Base-by-base conservation (phyloP, 371 early-diverging fungal genomes). In the Mucor circinelloides region DNA sequence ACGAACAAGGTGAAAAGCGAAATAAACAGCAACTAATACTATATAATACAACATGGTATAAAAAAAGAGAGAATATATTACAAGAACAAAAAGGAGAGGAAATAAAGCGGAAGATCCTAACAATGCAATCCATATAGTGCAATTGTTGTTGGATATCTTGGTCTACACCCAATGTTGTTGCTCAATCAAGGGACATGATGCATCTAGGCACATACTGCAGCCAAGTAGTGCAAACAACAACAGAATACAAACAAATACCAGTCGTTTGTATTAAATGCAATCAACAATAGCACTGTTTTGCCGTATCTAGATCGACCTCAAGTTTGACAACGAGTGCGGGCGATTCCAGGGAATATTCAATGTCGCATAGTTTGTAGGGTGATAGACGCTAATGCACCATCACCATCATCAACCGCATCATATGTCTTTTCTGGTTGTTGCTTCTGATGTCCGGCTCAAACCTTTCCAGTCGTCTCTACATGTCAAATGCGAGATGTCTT, bases 171-270 rank as follows among this genome's bases (percentile, higher is more conserved):
- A 52, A 15, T 52, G 15, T 12, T 52, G 52, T 12, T 52, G 52
- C 52, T 52, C 52, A 52, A 52, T 17, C 52, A 23, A 52, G 52
- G 52, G 27, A 27, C 52, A 52, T 52, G 52, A 27, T 52, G 52
- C 52, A 52, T 52, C 27, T 25, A 52, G 52, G 27, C 25, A 52
- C 52, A 52, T 52, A 13, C 25, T 52, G 52, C 27, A 52, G 2
- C 21, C 25, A 48, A 21, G 6, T 25, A 19, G 7, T 4, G 25
- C 25, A 52, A 52, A 52, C 27, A 52, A 27, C 21, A 52, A 52
- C 40, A 48, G 2, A 19, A 9, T 48, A 19, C 5, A 48, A 48
- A 48, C 48, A 48, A 48, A 48, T 48, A 40, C 9, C 9, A 40
- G 9, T 40, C 40, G 40, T 40, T 40, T 40, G 40, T 40, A 40